Conservation (phyloP, 2,329 filamentous ascomycete species). For the Graphiopsis chlorocephala region DNA sequence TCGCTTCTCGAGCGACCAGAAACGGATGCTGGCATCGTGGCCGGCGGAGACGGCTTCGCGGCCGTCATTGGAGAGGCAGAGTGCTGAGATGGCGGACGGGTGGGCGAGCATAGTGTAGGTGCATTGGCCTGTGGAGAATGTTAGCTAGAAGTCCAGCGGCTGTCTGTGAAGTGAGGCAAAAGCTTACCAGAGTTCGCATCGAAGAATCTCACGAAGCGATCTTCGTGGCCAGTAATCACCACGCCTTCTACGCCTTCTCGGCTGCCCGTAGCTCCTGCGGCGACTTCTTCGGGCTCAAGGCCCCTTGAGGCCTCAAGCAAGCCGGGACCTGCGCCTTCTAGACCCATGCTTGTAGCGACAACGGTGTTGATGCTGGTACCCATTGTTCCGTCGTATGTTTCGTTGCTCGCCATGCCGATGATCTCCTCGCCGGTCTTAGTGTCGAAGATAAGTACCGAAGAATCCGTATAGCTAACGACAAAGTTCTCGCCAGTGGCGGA, state of each 20-base stretch:
- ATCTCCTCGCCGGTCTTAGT: conserved; percentile 89
- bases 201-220: conserved; percentile 93
- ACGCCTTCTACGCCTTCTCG: conserved; percentile 77
- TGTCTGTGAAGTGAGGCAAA: conserved; percentile 37
- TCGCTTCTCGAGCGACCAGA: conserved; percentile 96
- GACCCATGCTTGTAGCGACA: conserved; percentile 72
- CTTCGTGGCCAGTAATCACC: conserved; percentile 94
- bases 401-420: conserved; percentile 85
- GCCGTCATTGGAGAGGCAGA: conserved; percentile 89
- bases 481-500: conserved; percentile 80
- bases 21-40: conserved; percentile 90
- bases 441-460: conserved; percentile 86
- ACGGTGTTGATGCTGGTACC: conserved; percentile 86
- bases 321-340: conserved; percentile 62
- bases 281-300: conserved; percentile 70
- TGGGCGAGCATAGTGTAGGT: conserved; percentile 99
- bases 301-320: conserved; percentile 55
- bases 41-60: conserved; percentile 92
- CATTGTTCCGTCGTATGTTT: conserved; percentile 86
- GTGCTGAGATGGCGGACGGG: conserved; percentile 83
- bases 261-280: conserved; percentile 80
- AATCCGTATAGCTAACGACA: conserved; percentile 88
- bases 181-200: conserved; percentile 91
- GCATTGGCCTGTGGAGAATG: conserved; percentile 72
- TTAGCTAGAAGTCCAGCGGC: not conserved